Evolutionary conservation across 352 stramenopile species (phyloP).

Genomic region (Thraustochytrium sp.): DNA sequence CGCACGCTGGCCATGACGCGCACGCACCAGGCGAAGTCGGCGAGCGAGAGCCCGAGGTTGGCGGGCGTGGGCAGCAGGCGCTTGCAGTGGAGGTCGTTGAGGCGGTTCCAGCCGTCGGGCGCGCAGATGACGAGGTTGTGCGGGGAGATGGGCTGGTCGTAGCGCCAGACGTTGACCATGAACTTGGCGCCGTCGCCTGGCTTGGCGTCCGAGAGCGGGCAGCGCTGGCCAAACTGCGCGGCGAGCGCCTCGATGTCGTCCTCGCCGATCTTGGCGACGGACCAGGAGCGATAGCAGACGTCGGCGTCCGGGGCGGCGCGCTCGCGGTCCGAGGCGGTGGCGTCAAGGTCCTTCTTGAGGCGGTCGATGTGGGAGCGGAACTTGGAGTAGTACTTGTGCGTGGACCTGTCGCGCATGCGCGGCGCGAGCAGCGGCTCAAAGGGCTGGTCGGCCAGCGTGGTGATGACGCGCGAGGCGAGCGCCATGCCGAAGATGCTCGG

Average conservation of each 20-base stretch:
- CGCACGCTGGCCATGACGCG: background rate
- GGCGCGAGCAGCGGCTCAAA: conserved; percentile 66
- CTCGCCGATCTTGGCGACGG: conserved; percentile 2
- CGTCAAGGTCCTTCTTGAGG: conserved; percentile 39
- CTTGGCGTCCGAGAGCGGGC: background rate
- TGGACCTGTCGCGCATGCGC: conserved; percentile 48
- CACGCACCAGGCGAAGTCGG: background rate
- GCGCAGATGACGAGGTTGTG: conserved; percentile 20
- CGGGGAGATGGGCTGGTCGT: background rate
- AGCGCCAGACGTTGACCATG: background rate
- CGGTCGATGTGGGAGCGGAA: conserved; percentile 64
- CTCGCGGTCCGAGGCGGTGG: background rate
- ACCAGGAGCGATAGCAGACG: background rate
- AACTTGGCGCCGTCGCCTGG: background rate
- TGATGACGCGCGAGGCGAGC: conserved; percentile 87
- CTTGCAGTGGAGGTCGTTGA: background rate
- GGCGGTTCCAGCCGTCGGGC: background rate
- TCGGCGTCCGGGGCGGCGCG: background rate
- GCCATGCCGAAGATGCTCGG: conserved; percentile 95
- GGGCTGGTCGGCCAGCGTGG: conserved; percentile 79
- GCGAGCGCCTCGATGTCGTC: conserved; percentile 15
- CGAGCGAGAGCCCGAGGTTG: background rate
- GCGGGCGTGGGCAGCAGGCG: background rate
- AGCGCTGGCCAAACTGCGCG: conserved; percentile 23
- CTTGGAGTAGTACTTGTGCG: conserved; percentile 43